Conservation (phyloP, 2,329 filamentous ascomycete genomes). For the Paraphaeosphaeria minitans region DNA sequence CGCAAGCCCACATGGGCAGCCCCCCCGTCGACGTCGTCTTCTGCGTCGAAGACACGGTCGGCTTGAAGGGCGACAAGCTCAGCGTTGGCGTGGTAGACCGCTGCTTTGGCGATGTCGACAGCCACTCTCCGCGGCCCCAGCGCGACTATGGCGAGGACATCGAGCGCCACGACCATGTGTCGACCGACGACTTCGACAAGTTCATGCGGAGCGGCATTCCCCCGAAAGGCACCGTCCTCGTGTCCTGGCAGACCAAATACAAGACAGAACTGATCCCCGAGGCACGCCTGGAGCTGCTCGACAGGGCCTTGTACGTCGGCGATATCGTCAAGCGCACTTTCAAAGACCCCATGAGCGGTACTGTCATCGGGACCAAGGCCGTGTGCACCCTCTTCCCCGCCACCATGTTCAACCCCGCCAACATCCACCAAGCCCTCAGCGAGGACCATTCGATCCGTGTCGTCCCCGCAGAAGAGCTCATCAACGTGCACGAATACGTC, state of each 20-base stretch:
- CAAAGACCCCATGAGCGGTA: conserved; percentile 59
- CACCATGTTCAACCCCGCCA: conserved; percentile 30
- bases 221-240: conserved; percentile 57
- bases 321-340: conserved; percentile 59
- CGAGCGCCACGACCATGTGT: conserved; percentile 40
- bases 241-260: conserved; percentile 54
- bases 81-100: conserved; percentile 54
- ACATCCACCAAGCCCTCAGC: conserved; percentile 27
- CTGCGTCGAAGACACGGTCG: conserved; percentile 51
- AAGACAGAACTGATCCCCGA: conserved; percentile 49
- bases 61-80: conserved; percentile 45
- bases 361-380: conserved; percentile 56
- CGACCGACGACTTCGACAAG: conserved; percentile 39
- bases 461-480: conserved; percentile 54
- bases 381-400: conserved; percentile 53
- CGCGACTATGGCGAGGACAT: conserved; percentile 47
- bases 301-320: conserved; percentile 60
- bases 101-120: conserved; percentile 51
- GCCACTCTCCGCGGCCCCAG: conserved; percentile 52
- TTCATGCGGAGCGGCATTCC: conserved; percentile 55
- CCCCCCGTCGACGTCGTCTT: conserved; percentile 32
- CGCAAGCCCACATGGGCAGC: conserved; percentile 17
- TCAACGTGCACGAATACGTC: conserved; percentile 51
- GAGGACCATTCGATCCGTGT: conserved; percentile 46
- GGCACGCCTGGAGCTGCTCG: conserved; percentile 56